These are phyloP conservation scores for Allium cepa DNA, from an alignment of 106 monocot genomes.

Conservation along the genomic window DNA sequence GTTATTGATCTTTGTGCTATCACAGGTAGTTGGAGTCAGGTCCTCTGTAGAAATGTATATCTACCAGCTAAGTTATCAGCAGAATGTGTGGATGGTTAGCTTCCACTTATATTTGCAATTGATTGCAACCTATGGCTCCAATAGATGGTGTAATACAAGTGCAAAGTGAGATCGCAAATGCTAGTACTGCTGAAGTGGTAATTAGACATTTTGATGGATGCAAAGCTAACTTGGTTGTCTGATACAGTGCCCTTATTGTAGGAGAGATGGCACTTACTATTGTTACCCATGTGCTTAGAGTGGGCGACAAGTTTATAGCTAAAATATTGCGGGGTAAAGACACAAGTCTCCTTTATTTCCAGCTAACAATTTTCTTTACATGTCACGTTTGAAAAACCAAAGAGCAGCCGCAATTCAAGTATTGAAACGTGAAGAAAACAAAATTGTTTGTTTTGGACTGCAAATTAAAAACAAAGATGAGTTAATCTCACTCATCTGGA, in stretches of 20 bases:
- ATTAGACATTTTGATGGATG: conserved; percentile 97
- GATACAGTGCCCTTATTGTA: conserved; percentile 98
- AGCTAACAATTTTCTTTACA: too few relatives aligned
- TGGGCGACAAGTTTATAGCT: conserved; percentile 88
- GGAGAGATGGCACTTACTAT: conserved; percentile 22
- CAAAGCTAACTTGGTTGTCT: conserved; percentile 96
- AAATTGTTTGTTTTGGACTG: too few relatives aligned
- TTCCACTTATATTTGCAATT: conserved; percentile 94
- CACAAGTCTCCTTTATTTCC: conserved; percentile 95
- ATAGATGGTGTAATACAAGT: conserved; percentile 99
- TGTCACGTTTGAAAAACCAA: too few relatives aligned
- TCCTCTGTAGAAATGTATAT: conserved; percentile 78
- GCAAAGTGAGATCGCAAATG: conserved; percentile 97
- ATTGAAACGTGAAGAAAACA: too few relatives aligned
- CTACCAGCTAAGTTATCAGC: conserved; percentile 59
- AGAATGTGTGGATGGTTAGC: conserved; percentile 55
- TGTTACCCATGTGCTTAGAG: conserved; percentile 89
- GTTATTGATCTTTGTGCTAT: conserved; percentile 97
- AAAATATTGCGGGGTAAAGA: conserved; percentile 99
- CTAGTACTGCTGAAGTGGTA: conserved; percentile 95
- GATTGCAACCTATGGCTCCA: conserved; percentile 98
- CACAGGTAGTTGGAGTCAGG: conserved; percentile 99
- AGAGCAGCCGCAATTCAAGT: too few relatives aligned
- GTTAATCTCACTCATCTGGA: too few relatives aligned
- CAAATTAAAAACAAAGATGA: too few relatives aligned